Evolutionary conservation across 192 early-diverging fungal species (phyloP), one percentile per base, ranked within the genome.

Genomic region (Rhizophagus sp.): DNA sequence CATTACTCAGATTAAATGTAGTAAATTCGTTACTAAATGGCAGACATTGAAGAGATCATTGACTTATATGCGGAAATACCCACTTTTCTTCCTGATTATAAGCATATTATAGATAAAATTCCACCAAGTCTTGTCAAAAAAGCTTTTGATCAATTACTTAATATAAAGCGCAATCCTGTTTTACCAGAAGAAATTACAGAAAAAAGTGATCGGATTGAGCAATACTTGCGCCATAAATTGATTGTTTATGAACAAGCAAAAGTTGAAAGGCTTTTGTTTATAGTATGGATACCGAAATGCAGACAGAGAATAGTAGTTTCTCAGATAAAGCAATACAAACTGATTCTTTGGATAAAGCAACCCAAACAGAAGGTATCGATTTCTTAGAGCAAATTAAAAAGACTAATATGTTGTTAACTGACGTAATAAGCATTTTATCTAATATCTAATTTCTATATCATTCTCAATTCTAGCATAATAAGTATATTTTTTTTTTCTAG

Each of bases 141-240:
- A 67, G 65, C 65, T 67, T 67, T 67, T 67, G 4, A 67, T 67
- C n/a, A 67, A 67, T 67, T 67, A 67, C n/a, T 67, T 67, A 66
- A 25, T 41, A 67, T 67, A 25, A 67, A 25, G 13, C 65, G 65
- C n/a, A 67, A 67, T 67, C n/a, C n/a, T n/a, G n/a, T n/a, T n/a
- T n/a, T n/a, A n/a, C n/a, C n/a, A 67, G 13, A 67, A 67, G 65
- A 30, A 34, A 67, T 52, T 52, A 52, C 50, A 52, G 50, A 52
- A 52, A 52, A 52, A 52, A 52, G 50, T 52, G 50, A 52, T 67
- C n/a, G n/a, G n/a, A 67, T 67, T 67, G 65, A 67, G n/a, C n/a
- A 52, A 52, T 52, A 52, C 17, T 52, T 52, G 13, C 3, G 3
- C 13, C 19, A 67, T 67, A 67, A 67, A 25, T 25, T 67, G 27